Conservation (phyloP, 1,284 basidiomycete species). For the Austropuccinia psidii region DNA sequence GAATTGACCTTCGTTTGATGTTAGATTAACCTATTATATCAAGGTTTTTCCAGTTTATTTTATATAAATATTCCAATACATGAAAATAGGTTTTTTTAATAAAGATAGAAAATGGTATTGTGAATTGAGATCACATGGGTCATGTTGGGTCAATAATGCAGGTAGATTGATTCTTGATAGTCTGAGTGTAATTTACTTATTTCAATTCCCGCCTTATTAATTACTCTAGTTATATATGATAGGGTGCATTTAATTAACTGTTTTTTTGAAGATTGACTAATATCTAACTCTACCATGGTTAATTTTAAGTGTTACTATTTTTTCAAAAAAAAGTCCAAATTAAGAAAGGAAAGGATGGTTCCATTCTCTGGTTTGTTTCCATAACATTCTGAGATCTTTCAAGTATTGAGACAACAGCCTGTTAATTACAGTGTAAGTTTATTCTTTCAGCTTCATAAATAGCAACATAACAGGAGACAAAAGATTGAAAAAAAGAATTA, state of each 20-base stretch:
- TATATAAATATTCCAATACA: too few species aligned
- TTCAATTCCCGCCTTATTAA: background rate
- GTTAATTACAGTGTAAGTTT: too few species aligned
- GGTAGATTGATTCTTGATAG: background rate
- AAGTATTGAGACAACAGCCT: background rate
- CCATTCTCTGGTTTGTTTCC: background rate
- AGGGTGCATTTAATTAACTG: background rate
- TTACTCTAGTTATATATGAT: background rate
- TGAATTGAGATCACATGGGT: too few species aligned
- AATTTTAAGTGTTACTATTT: background rate
- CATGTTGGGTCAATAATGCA: too few species aligned
- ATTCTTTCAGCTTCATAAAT: background rate
- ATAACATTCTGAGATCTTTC: background rate
- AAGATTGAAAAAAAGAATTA: background rate
- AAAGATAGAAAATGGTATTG: too few species aligned
- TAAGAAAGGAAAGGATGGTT: background rate
- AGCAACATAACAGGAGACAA: background rate
- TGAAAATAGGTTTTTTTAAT: too few species aligned
- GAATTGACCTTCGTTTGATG: too few species aligned
- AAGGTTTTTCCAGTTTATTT: too few species aligned
- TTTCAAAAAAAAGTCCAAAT: background rate
- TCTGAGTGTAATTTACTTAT: too few species aligned
- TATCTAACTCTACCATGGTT: background rate
- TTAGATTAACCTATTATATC: too few species aligned
- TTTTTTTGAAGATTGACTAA: background rate